phyloP scores from a whole-genome alignment of 192 early-diverging fungal species.

The Glomus cerebriforme region DNA sequence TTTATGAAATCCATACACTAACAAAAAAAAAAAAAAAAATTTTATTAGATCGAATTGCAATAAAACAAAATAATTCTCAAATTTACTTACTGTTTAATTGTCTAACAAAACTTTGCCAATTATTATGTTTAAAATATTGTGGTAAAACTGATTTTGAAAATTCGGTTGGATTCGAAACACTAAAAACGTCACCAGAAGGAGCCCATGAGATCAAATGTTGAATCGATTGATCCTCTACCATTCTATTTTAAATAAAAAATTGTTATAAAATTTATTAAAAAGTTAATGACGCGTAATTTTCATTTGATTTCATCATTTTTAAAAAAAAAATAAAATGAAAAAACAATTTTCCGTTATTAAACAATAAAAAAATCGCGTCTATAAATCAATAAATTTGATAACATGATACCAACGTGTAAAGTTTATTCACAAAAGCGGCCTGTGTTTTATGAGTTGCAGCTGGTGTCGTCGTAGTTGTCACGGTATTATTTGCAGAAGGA shows the following conservation, averaged over 20 bases:
- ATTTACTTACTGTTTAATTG: slow-evolving; percentile 73
- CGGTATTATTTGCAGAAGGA: neutral
- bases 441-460: slow-evolving; percentile 42
- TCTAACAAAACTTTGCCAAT: slow-evolving; percentile 89
- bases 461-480: neutral
- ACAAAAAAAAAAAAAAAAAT: slow-evolving; percentile 1
- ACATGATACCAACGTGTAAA: slow-evolving; percentile 51
- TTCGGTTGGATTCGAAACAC: slow-evolving; percentile 83
- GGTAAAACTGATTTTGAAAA: slow-evolving; percentile 79
- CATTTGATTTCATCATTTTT: too few species aligned
- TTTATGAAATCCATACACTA: slow-evolving; percentile 83
- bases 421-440: slow-evolving; percentile 53
- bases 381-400: too few species aligned
- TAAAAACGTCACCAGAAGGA: slow-evolving; percentile 80
- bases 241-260: slow-evolving; percentile 44
- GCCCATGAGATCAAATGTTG: slow-evolving; percentile 76
- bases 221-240: slow-evolving; percentile 71
- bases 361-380: too few species aligned
- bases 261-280: neutral
- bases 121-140: slow-evolving; percentile 90
- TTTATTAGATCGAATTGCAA: neutral
- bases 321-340: too few species aligned
- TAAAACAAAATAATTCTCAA: neutral
- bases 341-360: too few species aligned
- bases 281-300: neutral